phyloP scores from a whole-genome alignment of 2,329 filamentous ascomycete species.

The Colletotrichum horii region DNA sequence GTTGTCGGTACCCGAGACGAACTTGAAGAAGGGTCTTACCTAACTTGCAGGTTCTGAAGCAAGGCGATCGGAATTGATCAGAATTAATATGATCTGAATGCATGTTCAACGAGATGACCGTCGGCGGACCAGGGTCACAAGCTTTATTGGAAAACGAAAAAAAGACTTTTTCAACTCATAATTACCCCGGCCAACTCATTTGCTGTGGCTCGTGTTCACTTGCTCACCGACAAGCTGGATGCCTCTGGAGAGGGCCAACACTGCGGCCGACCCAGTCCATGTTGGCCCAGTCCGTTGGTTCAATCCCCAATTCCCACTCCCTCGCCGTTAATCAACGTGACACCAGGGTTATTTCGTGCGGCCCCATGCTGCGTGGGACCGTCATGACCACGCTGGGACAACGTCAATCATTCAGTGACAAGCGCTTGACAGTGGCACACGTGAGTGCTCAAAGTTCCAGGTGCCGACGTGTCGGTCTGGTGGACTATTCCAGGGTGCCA shows the following conservation, averaged over 20 bases:
- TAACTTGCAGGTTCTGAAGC: neutral
- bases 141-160: neutral
- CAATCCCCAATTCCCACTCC: slow-evolving; percentile 10
- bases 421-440: neutral
- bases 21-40: neutral
- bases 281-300: slow-evolving; percentile 18
- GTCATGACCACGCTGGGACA: neutral
- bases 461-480: neutral
- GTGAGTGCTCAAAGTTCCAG: neutral
- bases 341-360: slow-evolving; percentile 13
- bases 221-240: slow-evolving; percentile 16
- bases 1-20: neutral
- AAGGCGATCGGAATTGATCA: neutral
- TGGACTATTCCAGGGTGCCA: neutral
- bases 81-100: neutral
- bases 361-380: slow-evolving; percentile 15
- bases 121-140: neutral
- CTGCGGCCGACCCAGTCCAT: slow-evolving; percentile 1
- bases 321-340: slow-evolving; percentile 17
- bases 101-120: neutral
- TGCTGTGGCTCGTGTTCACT: slow-evolving; percentile 17
- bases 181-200: slow-evolving; percentile 15
- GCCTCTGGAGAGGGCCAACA: slow-evolving; percentile 13
- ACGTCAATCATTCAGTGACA: slow-evolving; percentile 6
- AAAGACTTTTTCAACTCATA: slow-evolving; percentile 7